phyloP scores from a whole-genome alignment of 2,329 filamentous ascomycete genomes.

The Fusarium hostae region DNA sequence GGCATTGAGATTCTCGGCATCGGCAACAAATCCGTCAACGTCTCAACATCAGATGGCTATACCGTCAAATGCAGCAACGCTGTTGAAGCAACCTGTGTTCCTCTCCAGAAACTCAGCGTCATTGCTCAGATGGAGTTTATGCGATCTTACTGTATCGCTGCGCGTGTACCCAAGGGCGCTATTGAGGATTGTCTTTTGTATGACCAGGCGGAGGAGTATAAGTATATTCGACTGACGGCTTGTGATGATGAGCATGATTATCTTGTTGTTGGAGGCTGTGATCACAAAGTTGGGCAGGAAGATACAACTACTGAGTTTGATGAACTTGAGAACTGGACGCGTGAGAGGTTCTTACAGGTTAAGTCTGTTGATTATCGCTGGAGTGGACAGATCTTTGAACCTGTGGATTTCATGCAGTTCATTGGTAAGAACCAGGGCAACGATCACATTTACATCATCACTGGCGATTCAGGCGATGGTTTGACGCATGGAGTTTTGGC shows the following conservation, averaged over 20 bases:
- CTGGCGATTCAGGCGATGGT: constrained; percentile 67
- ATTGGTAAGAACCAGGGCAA: constrained; percentile 66
- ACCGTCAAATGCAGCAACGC: constrained; percentile 60
- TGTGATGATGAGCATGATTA: constrained; percentile 66
- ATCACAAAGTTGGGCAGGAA: constrained; percentile 68
- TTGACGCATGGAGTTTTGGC: constrained; percentile 67
- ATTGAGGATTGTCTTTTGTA: constrained; percentile 67
- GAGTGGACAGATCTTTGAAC: constrained; percentile 68
- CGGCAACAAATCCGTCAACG: constrained; percentile 53
- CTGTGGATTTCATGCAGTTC: constrained; percentile 64
- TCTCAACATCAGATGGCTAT: constrained; percentile 59
- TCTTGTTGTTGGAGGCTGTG: constrained; percentile 65
- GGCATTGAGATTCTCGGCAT: constrained; percentile 45
- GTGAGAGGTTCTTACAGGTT: constrained; percentile 62
- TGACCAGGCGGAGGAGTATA: constrained; percentile 64
- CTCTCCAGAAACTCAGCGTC: constrained; percentile 65
- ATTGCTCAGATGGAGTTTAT: constrained; percentile 64
- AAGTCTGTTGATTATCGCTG: constrained; percentile 64
- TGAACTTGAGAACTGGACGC: constrained; percentile 64
- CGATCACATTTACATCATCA: constrained; percentile 63
- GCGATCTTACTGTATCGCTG: constrained; percentile 67
- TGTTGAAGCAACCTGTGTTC: constrained; percentile 65
- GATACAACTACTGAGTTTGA: constrained; percentile 57
- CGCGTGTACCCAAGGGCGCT: constrained; percentile 61
- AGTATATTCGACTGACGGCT: constrained; percentile 63